phyloP scores from a whole-genome alignment of 352 stramenopile genomes.

The Globisporangium uncinulatum region DNA sequence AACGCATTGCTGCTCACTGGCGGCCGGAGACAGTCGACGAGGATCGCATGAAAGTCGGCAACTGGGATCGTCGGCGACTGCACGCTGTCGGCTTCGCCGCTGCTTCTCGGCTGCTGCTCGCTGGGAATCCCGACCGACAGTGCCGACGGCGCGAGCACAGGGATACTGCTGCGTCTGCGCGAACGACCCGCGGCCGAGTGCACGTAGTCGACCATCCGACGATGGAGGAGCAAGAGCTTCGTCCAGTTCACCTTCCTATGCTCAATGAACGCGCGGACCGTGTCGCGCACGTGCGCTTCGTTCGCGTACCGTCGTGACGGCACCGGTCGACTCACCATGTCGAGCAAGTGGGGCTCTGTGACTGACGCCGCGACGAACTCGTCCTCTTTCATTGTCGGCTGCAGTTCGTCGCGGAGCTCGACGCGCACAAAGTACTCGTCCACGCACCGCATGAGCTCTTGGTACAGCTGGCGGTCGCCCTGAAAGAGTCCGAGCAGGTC shows the following conservation, averaged over 20 bases:
- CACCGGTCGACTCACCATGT: slow-evolving; percentile 28
- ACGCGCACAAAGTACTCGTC: slow-evolving; percentile 44
- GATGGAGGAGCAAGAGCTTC: slow-evolving; percentile 21
- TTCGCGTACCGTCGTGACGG: slow-evolving; percentile 19
- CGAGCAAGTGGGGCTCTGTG: slow-evolving; percentile 30
- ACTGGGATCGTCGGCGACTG: slow-evolving; percentile 13
- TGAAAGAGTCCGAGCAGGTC: slow-evolving; percentile 41
- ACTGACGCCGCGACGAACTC: slow-evolving; percentile 34
- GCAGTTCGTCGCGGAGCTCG: slow-evolving; percentile 24
- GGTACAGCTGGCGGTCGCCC: slow-evolving; percentile 33
- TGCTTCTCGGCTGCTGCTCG: neutral
- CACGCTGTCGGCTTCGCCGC: neutral
- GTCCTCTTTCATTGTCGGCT: slow-evolving; percentile 27
- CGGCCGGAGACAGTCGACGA: slow-evolving; percentile 11
- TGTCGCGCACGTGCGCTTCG: slow-evolving; percentile 29
- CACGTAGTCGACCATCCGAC: slow-evolving; percentile 12
- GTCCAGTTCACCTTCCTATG: slow-evolving; percentile 19
- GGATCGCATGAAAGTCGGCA: slow-evolving; percentile 15
- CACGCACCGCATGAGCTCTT: slow-evolving; percentile 38
- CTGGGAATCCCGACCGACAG: neutral
- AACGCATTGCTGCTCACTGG: neutral
- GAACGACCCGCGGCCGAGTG: neutral
- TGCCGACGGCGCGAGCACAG: neutral
- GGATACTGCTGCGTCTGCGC: neutral
- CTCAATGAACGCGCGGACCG: slow-evolving; percentile 24